A percentile compares a stretch with the other conserved stretches of the same genome.
phyloP scores from a whole-genome alignment of 208 protist genomes.

The Kentomonas sorsogonicus region DNA sequence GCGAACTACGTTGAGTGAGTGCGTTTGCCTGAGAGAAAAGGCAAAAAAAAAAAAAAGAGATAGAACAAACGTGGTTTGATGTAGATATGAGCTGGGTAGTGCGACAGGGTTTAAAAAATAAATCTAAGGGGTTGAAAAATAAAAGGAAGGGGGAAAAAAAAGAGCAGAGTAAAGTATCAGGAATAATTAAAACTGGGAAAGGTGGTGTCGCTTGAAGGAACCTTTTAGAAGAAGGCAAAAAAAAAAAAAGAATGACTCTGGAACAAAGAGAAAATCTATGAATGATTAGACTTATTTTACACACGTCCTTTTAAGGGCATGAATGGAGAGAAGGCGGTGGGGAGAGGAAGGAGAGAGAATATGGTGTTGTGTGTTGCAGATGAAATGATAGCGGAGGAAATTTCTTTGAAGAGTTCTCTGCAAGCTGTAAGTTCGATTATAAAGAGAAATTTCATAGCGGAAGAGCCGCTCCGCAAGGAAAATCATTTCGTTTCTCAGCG shows the following conservation, averaged over 20 bases:
- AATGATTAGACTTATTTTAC: too few species aligned
- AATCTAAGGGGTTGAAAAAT: conserved; percentile 3
- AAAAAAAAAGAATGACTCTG: conserved; percentile 9
- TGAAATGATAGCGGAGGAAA: too few species aligned
- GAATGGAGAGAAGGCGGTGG: too few species aligned
- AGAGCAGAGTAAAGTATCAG: conserved; percentile 2
- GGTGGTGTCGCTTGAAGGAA: conserved; percentile 2
- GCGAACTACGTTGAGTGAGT: too few species aligned
- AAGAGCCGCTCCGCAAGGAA: too few species aligned
- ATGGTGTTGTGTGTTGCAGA: too few species aligned
- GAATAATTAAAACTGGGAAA: not conserved
- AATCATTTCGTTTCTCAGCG: too few species aligned
- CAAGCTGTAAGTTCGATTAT: too few species aligned
- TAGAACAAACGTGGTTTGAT: not conserved
- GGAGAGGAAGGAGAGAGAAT: too few species aligned
- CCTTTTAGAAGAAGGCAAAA: conserved; percentile 6
- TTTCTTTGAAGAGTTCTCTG: too few species aligned
- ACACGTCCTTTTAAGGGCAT: too few species aligned
- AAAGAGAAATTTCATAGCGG: too few species aligned
- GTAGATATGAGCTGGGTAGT: not conserved
- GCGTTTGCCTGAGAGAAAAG: not conserved
- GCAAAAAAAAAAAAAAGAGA: conserved; percentile 16
- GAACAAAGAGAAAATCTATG: not conserved
- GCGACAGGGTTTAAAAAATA: not conserved
- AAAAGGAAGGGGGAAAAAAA: conserved; percentile 12